Percentiles rank a stretch among this genome's conserved stretches.
Conservation (phyloP, 208 protist species). For the Crithidia thermophila region DNA sequence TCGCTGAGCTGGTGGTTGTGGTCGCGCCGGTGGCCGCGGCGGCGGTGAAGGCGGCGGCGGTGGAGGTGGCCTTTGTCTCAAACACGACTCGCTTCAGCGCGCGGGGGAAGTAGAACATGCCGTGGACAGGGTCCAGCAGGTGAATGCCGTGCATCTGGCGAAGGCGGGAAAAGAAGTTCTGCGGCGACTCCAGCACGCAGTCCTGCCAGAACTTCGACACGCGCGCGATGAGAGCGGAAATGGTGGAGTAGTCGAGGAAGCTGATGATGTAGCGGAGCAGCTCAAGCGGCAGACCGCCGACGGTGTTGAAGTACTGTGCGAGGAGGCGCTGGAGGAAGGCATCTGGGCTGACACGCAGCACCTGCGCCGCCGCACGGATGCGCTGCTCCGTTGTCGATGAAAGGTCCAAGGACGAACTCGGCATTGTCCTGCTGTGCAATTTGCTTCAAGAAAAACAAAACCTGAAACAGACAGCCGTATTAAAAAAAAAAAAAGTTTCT, state of each 20-base stretch:
- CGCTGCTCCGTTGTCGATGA: constrained; percentile 27
- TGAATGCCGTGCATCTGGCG: constrained; percentile 59
- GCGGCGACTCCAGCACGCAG: constrained; percentile 31
- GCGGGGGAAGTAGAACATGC: constrained; percentile 54
- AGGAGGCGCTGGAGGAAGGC: constrained; percentile 36
- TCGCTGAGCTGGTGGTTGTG: no score
- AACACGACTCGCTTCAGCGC: constrained; percentile 48
- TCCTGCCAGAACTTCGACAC: constrained; percentile 43
- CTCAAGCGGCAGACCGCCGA: constrained; percentile 42
- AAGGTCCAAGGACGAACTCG: constrained; percentile 21
- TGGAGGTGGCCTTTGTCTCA: constrained; percentile 8
- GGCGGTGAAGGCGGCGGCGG: neutral
- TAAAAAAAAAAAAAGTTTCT: neutral
- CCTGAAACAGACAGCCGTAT: neutral
- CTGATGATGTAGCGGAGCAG: constrained; percentile 41
- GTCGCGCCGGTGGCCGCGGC: neutral
- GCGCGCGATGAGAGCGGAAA: constrained; percentile 24
- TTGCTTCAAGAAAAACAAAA: neutral
- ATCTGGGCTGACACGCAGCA: constrained; percentile 37
- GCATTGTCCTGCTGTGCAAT: constrained; percentile 13
- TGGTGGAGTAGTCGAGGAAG: constrained; percentile 58
- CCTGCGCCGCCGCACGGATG: constrained; percentile 29
- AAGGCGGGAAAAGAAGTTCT: constrained; percentile 26
- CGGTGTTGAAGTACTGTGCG: constrained; percentile 37
- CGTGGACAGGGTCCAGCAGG: constrained; percentile 45